Evolutionary conservation across 139 green algal genomes (phyloP).

Genomic region (Mesostigma viride): DNA sequence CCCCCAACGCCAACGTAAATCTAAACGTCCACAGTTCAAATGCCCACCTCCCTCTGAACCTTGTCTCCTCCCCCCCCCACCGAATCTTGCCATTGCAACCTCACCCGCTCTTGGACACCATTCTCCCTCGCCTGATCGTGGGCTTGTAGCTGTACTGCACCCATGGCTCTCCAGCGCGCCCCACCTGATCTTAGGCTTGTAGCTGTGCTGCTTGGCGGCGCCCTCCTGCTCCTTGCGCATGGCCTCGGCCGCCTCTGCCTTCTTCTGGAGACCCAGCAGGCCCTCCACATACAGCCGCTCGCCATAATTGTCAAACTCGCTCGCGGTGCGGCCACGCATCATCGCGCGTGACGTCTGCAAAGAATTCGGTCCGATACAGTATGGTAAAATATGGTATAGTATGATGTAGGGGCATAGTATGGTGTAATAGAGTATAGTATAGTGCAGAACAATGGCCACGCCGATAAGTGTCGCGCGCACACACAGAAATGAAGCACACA

Average conservation of each 20-base stretch:
- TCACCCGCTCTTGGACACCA: no score
- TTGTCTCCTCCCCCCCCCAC: no score
- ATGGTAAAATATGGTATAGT: neutral
- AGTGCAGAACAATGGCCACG: no score
- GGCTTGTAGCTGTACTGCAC: neutral
- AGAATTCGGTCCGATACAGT: neutral
- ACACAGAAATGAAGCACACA: no score
- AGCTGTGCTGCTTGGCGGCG: constrained; percentile 6
- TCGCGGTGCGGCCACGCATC: constrained; percentile 15
- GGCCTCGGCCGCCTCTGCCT: constrained; percentile 4
- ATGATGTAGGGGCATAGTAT: no score
- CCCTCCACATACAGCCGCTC: constrained; percentile 31
- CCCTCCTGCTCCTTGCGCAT: neutral
- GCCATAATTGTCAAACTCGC: constrained; percentile 25
- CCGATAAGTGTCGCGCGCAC: no score
- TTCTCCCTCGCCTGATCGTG: neutral
- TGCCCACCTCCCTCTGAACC: no score
- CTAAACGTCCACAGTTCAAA: no score
- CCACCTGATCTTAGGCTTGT: constrained; percentile 1
- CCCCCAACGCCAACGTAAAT: no score
- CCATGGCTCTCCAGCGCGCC: neutral
- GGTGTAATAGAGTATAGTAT: no score
- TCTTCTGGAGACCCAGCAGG: constrained; percentile 7
- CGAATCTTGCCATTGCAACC: no score
- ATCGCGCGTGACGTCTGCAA: constrained; percentile 16